phyloP scores from a whole-genome alignment of 1,284 basidiomycete genomes.

The Lignosus rhinocerotis region DNA sequence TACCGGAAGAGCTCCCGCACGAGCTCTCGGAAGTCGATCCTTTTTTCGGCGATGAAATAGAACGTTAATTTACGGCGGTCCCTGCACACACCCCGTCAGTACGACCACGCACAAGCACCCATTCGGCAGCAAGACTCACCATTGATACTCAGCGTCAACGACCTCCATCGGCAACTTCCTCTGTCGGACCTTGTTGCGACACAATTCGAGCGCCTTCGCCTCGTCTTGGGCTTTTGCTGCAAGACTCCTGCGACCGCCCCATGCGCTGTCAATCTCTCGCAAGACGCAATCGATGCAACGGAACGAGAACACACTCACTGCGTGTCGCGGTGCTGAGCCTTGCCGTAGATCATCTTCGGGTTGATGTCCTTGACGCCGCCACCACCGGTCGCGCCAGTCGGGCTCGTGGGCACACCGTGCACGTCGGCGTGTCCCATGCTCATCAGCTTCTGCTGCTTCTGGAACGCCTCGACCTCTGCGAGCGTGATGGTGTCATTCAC shows the following conservation, averaged over 20 bases:
- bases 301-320: conserved; percentile 58
- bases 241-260: conserved; percentile 53
- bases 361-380: conserved; percentile 84
- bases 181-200: conserved; percentile 87
- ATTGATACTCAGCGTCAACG: conserved; percentile 97
- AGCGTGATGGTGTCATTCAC: conserved; percentile 90
- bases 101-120: background rate
- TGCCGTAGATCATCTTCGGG: conserved; percentile 96
- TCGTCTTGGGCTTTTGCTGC: conserved; percentile 88
- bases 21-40: conserved; percentile 96
- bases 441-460: conserved; percentile 64
- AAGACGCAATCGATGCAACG: background rate
- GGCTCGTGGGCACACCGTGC: conserved; percentile 53
- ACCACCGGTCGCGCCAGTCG: conserved; percentile 41
- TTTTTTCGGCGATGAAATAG: conserved; percentile 94
- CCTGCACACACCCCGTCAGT: conserved; percentile 44
- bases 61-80: conserved; percentile 97
- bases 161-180: conserved; percentile 98
- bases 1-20: conserved; percentile 90
- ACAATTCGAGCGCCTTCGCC: conserved; percentile 87
- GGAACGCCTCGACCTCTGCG: conserved; percentile 88
- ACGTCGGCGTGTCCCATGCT: conserved; percentile 42
- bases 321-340: conserved; percentile 83
- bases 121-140: conserved; percentile 49
- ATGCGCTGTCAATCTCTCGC: background rate